Conservation (phyloP, 441 rosid genomes). For the Adansonia gregorii region DNA sequence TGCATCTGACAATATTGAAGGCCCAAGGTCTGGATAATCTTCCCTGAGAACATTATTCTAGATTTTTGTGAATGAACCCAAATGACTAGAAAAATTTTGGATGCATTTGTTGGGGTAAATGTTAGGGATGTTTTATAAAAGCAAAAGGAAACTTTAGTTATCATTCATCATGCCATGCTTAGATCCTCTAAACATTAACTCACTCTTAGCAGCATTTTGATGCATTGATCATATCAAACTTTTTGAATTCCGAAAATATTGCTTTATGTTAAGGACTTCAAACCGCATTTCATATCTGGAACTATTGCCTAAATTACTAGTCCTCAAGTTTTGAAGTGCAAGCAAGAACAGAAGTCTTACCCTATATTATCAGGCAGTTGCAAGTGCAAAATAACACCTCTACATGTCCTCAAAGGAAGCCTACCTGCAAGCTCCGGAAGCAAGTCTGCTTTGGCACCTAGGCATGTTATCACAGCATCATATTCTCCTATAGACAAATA, state of each 20-base stretch:
- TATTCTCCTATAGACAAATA: conserved; percentile 54
- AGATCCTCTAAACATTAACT: not conserved
- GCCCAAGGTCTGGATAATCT: conserved; percentile 64
- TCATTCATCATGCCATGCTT: not conserved
- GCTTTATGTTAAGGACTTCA: not conserved
- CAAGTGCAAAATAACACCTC: conserved; percentile 78
- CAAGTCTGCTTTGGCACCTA: conserved; percentile 78
- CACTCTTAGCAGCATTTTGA: not conserved
- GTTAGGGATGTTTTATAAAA: not conserved
- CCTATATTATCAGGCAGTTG: conserved; percentile 53
- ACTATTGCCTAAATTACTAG: conserved; percentile 4
- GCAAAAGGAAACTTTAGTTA: too few species aligned
- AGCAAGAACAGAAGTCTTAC: conserved; percentile 41
- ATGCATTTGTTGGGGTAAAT: not conserved
- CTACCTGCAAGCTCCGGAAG: conserved; percentile 76
- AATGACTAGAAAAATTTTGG: not conserved
- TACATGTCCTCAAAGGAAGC: conserved; percentile 88
- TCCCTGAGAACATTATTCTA: conserved; percentile 50
- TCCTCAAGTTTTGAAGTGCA: not conserved
- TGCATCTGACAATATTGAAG: conserved; percentile 82
- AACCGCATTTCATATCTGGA: conserved; percentile 6
- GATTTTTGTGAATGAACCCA: not conserved
- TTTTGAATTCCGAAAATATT: not conserved
- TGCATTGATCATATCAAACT: not conserved
- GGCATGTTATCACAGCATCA: conserved; percentile 76